These are phyloP conservation scores for Psilocybe cyanescens DNA, from an alignment of 768 basidiomycete species.

Conservation along the genomic window DNA sequence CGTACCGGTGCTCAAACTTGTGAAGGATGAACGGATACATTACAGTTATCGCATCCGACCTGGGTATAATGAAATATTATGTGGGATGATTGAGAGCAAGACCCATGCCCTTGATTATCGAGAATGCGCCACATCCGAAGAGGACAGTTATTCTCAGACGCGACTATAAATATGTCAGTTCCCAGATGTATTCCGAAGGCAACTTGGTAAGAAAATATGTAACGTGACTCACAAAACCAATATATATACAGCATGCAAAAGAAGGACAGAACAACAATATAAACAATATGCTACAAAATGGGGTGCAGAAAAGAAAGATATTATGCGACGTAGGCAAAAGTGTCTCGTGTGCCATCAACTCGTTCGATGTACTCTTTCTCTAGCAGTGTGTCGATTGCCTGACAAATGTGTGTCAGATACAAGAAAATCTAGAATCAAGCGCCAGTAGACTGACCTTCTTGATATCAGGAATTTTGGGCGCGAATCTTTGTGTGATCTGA, in stretches of 20 bases:
- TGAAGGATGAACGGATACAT: too few species aligned
- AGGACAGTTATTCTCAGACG: background rate
- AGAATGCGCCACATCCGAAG: background rate
- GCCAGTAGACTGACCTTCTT: conserved; percentile 70
- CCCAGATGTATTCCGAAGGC: background rate
- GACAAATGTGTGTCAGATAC: conserved; percentile 8
- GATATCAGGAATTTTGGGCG: conserved; percentile 95
- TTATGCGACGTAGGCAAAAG: conserved; percentile 81
- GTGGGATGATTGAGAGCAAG: background rate
- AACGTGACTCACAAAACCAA: conserved; percentile 17
- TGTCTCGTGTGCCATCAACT: conserved; percentile 86
- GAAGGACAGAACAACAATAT: conserved; percentile 10
- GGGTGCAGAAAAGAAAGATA: conserved; percentile 14
- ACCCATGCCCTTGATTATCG: background rate
- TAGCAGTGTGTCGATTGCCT: conserved; percentile 91
- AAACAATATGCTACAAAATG: conserved; percentile 15
- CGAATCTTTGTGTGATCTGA: conserved; percentile 86
- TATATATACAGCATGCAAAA: conserved; percentile 26
- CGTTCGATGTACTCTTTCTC: conserved; percentile 99
- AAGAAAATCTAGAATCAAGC: background rate
- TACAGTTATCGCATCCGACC: background rate
- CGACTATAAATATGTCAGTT: conserved; percentile 9
- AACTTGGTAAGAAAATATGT: conserved; percentile 5
- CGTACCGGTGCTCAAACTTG: too few species aligned
- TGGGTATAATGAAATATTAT: background rate